Conservation (phyloP, 805 yeast species). For the Komagataella phaffii region DNA sequence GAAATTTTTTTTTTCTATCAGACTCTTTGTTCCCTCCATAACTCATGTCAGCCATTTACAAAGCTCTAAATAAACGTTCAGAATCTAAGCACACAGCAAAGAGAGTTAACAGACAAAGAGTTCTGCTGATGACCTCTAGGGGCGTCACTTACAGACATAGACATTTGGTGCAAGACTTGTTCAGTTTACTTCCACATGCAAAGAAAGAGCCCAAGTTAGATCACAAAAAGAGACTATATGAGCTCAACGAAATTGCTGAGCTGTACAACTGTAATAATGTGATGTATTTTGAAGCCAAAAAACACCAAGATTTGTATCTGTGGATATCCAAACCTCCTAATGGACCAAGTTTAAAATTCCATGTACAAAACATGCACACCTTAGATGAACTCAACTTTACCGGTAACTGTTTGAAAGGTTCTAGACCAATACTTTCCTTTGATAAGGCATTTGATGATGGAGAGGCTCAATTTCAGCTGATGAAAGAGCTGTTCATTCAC, state of each 20-base stretch:
- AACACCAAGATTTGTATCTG: slow-evolving; percentile 87
- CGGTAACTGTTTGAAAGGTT: slow-evolving; percentile 91
- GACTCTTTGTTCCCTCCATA: background rate
- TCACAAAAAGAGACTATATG: slow-evolving; percentile 76
- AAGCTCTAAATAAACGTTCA: slow-evolving; percentile 30
- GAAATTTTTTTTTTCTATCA: background rate
- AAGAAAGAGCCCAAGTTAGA: slow-evolving; percentile 95
- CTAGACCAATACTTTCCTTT: slow-evolving; percentile 86
- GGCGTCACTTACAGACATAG: slow-evolving; percentile 95
- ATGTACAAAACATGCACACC: slow-evolving; percentile 89
- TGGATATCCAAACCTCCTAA: slow-evolving; percentile 96
- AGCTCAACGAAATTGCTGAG: slow-evolving; percentile 92
- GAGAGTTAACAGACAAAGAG: slow-evolving; percentile 78
- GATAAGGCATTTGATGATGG: slow-evolving; percentile 62
- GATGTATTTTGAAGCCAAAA: slow-evolving; percentile 88
- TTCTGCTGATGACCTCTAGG: slow-evolving; percentile 80
- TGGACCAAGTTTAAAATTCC: slow-evolving; percentile 93
- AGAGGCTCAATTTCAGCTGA: slow-evolving; percentile 52
- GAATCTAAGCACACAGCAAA: slow-evolving; percentile 29
- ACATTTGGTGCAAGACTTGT: slow-evolving; percentile 76
- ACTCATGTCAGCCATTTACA: slow-evolving; percentile 59
- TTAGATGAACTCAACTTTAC: slow-evolving; percentile 93
- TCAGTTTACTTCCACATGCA: slow-evolving; percentile 78
- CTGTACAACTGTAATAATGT: slow-evolving; percentile 94
- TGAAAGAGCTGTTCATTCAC: slow-evolving; percentile 75